Base-by-base conservation (phyloP, 306 rosid genomes). In the Pyrus pyrifolia region DNA sequence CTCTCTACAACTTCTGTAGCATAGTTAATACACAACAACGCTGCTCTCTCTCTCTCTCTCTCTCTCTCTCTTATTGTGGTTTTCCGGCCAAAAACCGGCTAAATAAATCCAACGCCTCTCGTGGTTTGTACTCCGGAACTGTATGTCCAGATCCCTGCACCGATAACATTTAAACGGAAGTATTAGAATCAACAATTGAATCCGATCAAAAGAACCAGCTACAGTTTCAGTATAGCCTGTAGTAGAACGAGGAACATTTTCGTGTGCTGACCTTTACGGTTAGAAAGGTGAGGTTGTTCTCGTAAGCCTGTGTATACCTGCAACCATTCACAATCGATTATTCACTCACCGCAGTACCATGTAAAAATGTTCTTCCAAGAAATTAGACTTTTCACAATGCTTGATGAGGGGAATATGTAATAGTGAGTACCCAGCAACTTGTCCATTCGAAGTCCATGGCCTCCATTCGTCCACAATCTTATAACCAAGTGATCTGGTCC, bases 131-230 rank as follows among this genome's bases (percentile, higher is more conserved):
- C 74, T 95, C 98, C 4, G 98, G 97, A 74, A 95, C 98, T 1
- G 98, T 95, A 55, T 95, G 97, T 61, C 98, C 98, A 69, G 97
- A 73, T 71, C 98, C 98, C 97, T 93, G 87, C 73, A 81, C 11
- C 85, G 79, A 75, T 63, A 29, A 29, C 79, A 81, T 70, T 46
- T 86, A 85, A 29, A 51, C 25, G 27, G 1, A 67, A 46, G 23
- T 67, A 29, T 63, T 68, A 68, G 29, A 18, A 44, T 44, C 59
- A 68, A 14, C 1, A 18, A 3, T 4, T 19, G 65, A 14, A 74
- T 42, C 62, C 35, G 23, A 38, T 27, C 75, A 45, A 18, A 10
- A 40, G 13, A 2, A 68, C 19, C 35, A 25, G 4, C 22, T 63
- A 18, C 33, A 12, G 59, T 46, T 10, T 59, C 52, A 3, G 45